Conservation (phyloP, 2,329 filamentous ascomycete genomes). For the Ophiocordyceps camponoti-saundersi region DNA sequence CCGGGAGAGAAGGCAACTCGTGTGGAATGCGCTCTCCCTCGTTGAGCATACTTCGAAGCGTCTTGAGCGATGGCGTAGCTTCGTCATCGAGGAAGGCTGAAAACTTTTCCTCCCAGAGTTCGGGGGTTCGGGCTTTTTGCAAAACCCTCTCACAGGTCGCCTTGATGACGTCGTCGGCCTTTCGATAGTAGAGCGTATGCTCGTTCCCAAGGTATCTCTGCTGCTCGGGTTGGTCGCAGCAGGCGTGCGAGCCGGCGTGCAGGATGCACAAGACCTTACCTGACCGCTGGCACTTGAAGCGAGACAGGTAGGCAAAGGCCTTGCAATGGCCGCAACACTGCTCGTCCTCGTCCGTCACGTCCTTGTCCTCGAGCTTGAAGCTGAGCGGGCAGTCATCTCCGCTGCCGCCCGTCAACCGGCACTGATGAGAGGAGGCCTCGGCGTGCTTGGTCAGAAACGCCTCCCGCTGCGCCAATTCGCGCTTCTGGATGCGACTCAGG, state of each 20-base stretch:
- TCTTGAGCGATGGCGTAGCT: conserved; percentile 69
- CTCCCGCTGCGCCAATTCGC: conserved; percentile 53
- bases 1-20: conserved; percentile 64
- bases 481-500: conserved; percentile 57
- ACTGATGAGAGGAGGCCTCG: conserved; percentile 34
- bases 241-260: conserved; percentile 66
- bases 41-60: conserved; percentile 64
- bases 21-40: conserved; percentile 96
- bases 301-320: conserved; percentile 75
- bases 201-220: conserved; percentile 52
- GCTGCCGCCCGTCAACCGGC: conserved; percentile 24
- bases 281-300: conserved; percentile 69
- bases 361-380: conserved; percentile 50
- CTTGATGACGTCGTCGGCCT: conserved; percentile 53
- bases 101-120: conserved; percentile 82
- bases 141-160: conserved; percentile 56
- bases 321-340: conserved; percentile 92
- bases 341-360: conserved; percentile 81
- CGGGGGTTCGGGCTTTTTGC: conserved; percentile 74
- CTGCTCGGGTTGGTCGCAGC: conserved; percentile 52
- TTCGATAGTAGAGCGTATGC: conserved; percentile 64
- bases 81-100: conserved; percentile 72
- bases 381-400: conserved; percentile 38
- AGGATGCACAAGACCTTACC: conserved; percentile 69
- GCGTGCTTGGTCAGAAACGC: conserved; percentile 52